phyloP scores from a whole-genome alignment of 164 flowering plant species.

The Macadamia tetraphylla region DNA sequence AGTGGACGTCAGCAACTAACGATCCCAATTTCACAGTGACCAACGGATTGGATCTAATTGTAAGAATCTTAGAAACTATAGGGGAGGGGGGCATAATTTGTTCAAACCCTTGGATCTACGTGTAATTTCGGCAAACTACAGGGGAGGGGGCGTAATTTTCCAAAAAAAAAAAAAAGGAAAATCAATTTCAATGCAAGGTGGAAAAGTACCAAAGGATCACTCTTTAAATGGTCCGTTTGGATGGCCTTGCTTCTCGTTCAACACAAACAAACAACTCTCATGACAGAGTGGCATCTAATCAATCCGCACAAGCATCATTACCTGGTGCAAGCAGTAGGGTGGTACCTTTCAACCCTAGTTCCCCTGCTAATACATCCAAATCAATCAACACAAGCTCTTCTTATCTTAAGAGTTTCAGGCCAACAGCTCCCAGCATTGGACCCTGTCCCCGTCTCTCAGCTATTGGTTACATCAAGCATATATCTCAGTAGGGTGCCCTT shows the following conservation, averaged over 20 bases:
- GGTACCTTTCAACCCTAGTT: constrained; percentile 16
- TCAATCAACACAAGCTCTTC: constrained; percentile 15
- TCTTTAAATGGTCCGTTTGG: constrained; percentile 13
- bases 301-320: constrained; percentile 24
- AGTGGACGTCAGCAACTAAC: too few species aligned
- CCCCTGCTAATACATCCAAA: constrained; percentile 11
- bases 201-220: constrained; percentile 24
- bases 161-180: constrained; percentile 9
- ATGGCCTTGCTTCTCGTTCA: constrained; percentile 13
- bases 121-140: too few species aligned
- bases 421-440: constrained; percentile 33
- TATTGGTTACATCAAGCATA: constrained; percentile 21
- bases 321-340: constrained; percentile 24
- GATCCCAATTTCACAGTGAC: too few species aligned
- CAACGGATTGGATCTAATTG: too few species aligned
- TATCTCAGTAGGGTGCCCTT: constrained; percentile 33
- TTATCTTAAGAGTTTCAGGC: constrained; percentile 23
- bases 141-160: too few species aligned
- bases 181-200: constrained; percentile 42
- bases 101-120: too few species aligned
- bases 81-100: too few species aligned
- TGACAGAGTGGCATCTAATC: constrained; percentile 26
- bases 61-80: too few species aligned
- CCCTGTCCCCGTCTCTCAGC: constrained; percentile 28
- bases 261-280: constrained; percentile 21